Percentiles rank a stretch among this genome's conserved stretches.
These are phyloP conservation scores for Coriolopsis trogii DNA, from an alignment of 1,284 basidiomycete genomes.

Conservation along the genomic window DNA sequence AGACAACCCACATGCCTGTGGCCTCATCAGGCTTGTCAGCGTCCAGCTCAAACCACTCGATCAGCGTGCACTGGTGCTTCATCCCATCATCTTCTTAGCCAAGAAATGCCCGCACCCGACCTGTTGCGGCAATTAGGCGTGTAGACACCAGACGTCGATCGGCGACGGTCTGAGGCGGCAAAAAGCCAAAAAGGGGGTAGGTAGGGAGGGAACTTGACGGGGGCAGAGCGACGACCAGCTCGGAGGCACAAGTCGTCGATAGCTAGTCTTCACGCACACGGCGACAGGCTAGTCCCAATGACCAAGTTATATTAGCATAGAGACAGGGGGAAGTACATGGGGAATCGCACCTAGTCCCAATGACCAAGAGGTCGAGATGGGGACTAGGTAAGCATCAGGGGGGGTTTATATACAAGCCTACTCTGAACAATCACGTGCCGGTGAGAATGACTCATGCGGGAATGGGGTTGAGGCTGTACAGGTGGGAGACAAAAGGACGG, in stretches of 20 bases:
- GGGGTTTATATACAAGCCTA: not conserved
- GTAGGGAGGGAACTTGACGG: not conserved
- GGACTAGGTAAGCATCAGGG: not conserved
- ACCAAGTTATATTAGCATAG: conserved; percentile 1
- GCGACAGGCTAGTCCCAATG: conserved; percentile 2
- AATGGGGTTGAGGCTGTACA: not conserved
- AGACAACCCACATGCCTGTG: too few relatives aligned
- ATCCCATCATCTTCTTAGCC: too few relatives aligned
- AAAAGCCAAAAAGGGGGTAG: not conserved
- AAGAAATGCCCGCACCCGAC: too few relatives aligned
- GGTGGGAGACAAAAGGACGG: not conserved
- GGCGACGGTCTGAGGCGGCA: not conserved
- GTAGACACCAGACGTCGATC: not conserved
- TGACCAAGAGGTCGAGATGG: conserved; percentile 2
- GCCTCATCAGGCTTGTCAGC: too few relatives aligned
- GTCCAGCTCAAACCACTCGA: too few relatives aligned
- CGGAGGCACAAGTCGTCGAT: not conserved
- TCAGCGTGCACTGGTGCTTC: too few relatives aligned
- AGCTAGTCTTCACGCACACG: not conserved
- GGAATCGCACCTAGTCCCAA: not conserved
- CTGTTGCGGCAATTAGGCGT: conserved; percentile 3
- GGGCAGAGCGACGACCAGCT: not conserved
- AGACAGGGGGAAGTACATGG: not conserved
- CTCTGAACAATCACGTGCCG: not conserved
- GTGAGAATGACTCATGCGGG: not conserved